Base-by-base conservation (phyloP, 2,329 filamentous ascomycete genomes). In the Cytospora paraplurivora region DNA sequence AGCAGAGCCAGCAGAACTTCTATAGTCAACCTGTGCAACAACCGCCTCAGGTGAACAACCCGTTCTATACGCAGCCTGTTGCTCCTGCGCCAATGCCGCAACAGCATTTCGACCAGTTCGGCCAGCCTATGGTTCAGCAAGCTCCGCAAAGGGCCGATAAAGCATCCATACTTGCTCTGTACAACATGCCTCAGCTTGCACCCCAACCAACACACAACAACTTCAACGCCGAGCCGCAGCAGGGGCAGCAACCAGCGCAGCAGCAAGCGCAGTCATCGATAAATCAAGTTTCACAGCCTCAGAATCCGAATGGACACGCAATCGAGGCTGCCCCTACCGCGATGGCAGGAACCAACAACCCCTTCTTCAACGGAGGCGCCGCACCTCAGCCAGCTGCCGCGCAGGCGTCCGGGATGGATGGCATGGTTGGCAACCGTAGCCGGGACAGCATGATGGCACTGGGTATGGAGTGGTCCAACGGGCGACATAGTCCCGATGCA, bases 401-500 rank as follows among this genome's bases (percentile, higher is more conserved):
- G 38, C 62, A 68, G 35, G 41, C 35, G 19, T 58, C 56, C 17
- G 55, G 55, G 13, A 63, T 65, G 59, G 66, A 66, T 68, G 66
- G 44, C 67, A 69, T 68, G 67, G 67, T 59, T 59, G 71, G 72
- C 70, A 84, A 71, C 76, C 85, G 77, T 74, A 93, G 89, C 70
- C 83, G 89, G 56, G 90, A 93, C 71, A 93, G 90, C 73, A 85
- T 91, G 73, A 85, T 87, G 68, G 84, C 89, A 49, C 80, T 86
- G 74, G 85, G 85, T 62, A 83, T 87, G 79, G 82, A 84, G 53
- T 87, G 85, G 85, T 81, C 81, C 70, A 88, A 88, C 69, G 90
- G 90, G 11, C 80, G 90, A 50, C 90, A 93, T 71, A 92, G 89
- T 69, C 90, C 90, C 4, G 90, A 93, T 75, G 90, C 90, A 15